Base-by-base conservation (phyloP, 306 rosid species). In the Argentina anserina region DNA sequence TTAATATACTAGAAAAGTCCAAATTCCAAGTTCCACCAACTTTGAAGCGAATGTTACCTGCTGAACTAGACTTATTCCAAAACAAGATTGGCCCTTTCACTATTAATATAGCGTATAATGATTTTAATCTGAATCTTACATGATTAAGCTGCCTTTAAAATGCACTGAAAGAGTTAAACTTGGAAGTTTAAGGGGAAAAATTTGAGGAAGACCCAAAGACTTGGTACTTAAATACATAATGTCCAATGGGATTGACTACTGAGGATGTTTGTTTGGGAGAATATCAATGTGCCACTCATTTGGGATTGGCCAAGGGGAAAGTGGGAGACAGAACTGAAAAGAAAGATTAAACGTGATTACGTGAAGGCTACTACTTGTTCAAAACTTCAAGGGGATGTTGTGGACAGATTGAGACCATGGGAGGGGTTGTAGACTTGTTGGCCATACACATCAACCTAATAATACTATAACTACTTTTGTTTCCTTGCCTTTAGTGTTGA, bases 351-450 rank as follows among this genome's bases (percentile, higher is more conserved):
- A 61, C 67, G 67, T 61, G 42, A 61, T 13, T 17, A 61, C 67
- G 67, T 61, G 42, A 61, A 33, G 67, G 42, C 67, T 8, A 61
- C 43, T 61, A 61, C 67, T 61, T 33, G 23, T 20, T 33, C 36
- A 33, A 0, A 5, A 33, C 36, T 33, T 33, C 41, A 17, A 61
- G 14, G 42, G 21, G 76, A 55, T 25, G 58, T 34, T 36, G 64
- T 72, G 81, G 78, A 73, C 75, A 59, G n/a, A 4, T 2, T 26
- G 36, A 43, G 53, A 68, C 73, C 78, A 60, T 36, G 17, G 33
- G 72, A 61, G 26, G 26, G 4, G 3, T 20, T 50, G 20, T 50
- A 50, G 56, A 20, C 23, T 26, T 55, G 23, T n/a, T 50, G 26
- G 5, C 29, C 59, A 52, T n/a, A 21, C 10, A 52, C 29, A 21